Evolutionary conservation across 2,329 filamentous ascomycete genomes (phyloP), one percentile per base, ranked within the genome.

Genomic region (Mycosphaerella sp.): DNA sequence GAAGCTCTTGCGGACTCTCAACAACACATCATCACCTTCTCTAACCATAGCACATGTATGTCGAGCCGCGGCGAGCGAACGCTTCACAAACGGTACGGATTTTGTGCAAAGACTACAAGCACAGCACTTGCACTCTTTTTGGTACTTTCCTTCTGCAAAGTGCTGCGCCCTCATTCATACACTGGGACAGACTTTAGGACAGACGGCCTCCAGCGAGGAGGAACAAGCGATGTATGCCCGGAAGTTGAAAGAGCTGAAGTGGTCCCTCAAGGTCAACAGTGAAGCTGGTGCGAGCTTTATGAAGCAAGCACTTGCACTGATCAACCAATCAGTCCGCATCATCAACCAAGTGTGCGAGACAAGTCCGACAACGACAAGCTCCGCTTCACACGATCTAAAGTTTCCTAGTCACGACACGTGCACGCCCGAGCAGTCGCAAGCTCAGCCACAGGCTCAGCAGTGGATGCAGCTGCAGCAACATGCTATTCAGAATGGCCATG

Each of bases 61-160:
- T 51, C 71, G 72, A 3, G 62, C 63, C 41, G 72, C 72, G n/a
- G 71, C 72, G 18, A 67, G 68, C 45, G 68, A 68, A 3, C 68
- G 73, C 5, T 68, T 75, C 27, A 64, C 65, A 32, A 72, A 69
- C 13, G 71, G 71, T n/a, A 71, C 73, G 55, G 68, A 69, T 14
- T 74, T 75, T 50, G 65, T 75, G n/a, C 68, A 71, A 30, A 61
- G 66, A 14, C 62, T 75, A 5, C 70, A 71, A 34, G 69, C 71
- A 4, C 70, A 72, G 28, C 73, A 75, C 41, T 65, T 75, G 6
- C 68, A 71, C 32, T 72, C 71, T 0, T 75, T 75, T 61, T 75
- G 73, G 73, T 74, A 72, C 52, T 74, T 70, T 13, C 67, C 70
- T 5, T 72, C 72, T 3, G 68, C 69, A 21, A 70, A 71, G 59